Evolutionary conservation across 2,329 filamentous ascomycete genomes (phyloP).

Genomic region (Paramyrothecium roridum): DNA sequence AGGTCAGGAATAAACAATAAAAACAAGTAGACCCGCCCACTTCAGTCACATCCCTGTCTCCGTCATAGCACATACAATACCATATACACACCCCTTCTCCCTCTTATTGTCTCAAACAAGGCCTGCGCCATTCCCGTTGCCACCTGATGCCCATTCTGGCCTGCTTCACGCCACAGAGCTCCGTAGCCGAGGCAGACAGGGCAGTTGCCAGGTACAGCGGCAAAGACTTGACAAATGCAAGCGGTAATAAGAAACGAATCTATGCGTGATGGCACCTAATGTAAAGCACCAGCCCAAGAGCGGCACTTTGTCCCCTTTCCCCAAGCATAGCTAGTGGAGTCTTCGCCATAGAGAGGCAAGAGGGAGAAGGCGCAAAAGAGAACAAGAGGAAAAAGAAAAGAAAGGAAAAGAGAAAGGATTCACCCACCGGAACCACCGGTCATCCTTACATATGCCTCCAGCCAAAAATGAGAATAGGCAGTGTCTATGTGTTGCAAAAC

Average conservation of each 20-base stretch:
- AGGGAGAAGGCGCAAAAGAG: neutral
- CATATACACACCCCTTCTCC: neutral
- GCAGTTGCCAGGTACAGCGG: no score
- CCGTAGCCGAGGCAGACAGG: neutral
- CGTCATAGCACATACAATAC: neutral
- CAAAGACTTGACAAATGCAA: no score
- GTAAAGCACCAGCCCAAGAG: no score
- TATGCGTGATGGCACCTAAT: no score
- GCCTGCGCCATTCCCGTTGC: neutral
- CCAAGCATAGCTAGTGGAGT: no score
- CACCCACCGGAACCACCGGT: neutral
- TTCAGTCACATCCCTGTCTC: neutral
- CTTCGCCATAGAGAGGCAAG: no score
- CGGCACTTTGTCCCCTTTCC: no score
- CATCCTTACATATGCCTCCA: neutral
- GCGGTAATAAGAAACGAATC: no score
- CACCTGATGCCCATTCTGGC: neutral
- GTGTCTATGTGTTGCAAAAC: neutral
- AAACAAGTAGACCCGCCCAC: neutral
- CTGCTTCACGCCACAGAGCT: neutral
- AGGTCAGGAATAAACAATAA: neutral
- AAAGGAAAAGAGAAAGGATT: neutral
- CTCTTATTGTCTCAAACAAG: neutral
- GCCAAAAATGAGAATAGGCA: no score
- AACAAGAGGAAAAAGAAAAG: neutral